Evolutionary conservation across 108 stramenopile genomes (phyloP).

Genomic region (Chaetoceros tenuissimus): DNA sequence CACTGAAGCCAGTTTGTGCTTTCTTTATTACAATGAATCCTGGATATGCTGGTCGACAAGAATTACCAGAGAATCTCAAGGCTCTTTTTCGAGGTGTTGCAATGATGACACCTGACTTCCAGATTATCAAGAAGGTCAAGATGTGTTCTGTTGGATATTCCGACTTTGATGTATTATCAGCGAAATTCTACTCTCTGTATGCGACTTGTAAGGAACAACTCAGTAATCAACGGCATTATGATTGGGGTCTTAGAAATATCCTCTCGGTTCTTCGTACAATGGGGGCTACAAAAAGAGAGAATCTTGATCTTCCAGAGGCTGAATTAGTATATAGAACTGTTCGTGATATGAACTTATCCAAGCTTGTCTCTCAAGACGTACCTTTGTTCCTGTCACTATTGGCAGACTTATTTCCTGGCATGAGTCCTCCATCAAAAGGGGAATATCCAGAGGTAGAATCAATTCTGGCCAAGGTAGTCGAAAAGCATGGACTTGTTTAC

Average conservation of each 20-base stretch:
- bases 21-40: slow-evolving; percentile 96
- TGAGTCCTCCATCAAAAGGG: slow-evolving; percentile 64
- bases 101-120: slow-evolving; percentile 92
- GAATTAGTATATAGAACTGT: slow-evolving; percentile 83
- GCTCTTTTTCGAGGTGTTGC: slow-evolving; percentile 89
- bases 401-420: slow-evolving; percentile 78
- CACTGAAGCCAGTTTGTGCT: slow-evolving; percentile 71
- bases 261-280: slow-evolving; percentile 82
- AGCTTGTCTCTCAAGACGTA: slow-evolving; percentile 89
- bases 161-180: slow-evolving; percentile 69
- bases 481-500: slow-evolving; percentile 40
- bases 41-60: slow-evolving; percentile 89
- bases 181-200: slow-evolving; percentile 84
- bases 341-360: slow-evolving; percentile 89
- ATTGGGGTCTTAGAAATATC: slow-evolving; percentile 88
- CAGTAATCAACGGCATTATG: slow-evolving; percentile 86
- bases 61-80: slow-evolving; percentile 90
- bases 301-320: slow-evolving; percentile 60
- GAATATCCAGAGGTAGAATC: slow-evolving; percentile 75
- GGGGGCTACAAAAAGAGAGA: slow-evolving; percentile 83
- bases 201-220: slow-evolving; percentile 86
- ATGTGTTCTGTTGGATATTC: slow-evolving; percentile 86
- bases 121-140: slow-evolving; percentile 92
- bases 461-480: slow-evolving; percentile 48
- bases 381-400: slow-evolving; percentile 84